Base-by-base conservation (phyloP, 352 stramenopile genomes). In the Phytophthora cryptogea region DNA sequence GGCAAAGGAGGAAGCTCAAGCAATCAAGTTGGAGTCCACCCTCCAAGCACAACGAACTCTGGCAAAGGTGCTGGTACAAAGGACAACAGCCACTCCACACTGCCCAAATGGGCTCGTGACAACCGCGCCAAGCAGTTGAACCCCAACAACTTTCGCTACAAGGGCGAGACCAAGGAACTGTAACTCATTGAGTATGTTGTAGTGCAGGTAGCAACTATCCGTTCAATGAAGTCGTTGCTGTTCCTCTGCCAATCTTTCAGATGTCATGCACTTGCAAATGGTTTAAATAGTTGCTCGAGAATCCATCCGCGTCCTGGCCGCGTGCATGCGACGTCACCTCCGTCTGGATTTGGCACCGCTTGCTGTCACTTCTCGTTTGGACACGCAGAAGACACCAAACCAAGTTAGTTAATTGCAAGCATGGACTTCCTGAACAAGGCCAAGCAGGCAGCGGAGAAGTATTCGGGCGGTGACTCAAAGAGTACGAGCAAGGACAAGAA, bases 401-500 rank as follows among this genome's bases (percentile, higher is more conserved):
- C 39, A 20, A 13, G 5, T 31, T 39, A 42, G 47, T 57, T 10
- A 45, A 44, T 50, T 10, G 28, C 11, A 36, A 33, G 14, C 16
- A 74, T 74, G 66, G 66, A 74, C 37, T 71, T 68, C 37, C 27
- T 74, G 5, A 71, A 70, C 52, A 68, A 69, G 50, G 58, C 63
- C 31, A 68, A 68, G 31, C 45, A 63, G 17, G 54, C 48, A 5
- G 35, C 32, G 33, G 47, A 53, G 11, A 52, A 53, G n/a, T 66
- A 51, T 17, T 30, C 52, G 4, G 49, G 31, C 7, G 50, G 50
- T 32, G 43, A 68, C 31, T 55, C 45, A 9, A 66, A 26, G 36
- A 58, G 17, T 36, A 62, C 30, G 17, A 46, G 28, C 27, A 61
- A 59, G 32, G 31, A 49, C 39, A 70, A 70, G 59, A 66, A 66